phyloP scores from a whole-genome alignment of 192 early-diverging fungal species.

The Podila epigama region DNA sequence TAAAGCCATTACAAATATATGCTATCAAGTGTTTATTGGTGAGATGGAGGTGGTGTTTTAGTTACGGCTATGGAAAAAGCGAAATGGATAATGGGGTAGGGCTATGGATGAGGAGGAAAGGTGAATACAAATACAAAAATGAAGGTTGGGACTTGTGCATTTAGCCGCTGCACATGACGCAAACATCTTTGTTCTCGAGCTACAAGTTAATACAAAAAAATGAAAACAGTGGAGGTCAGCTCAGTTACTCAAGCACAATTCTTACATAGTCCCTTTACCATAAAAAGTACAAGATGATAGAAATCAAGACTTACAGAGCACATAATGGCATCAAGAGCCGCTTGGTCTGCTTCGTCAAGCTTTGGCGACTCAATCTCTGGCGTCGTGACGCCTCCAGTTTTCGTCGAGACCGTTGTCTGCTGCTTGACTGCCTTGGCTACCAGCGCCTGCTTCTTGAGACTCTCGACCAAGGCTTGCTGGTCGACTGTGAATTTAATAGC shows the following conservation, averaged over 20 bases:
- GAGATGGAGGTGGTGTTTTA: too few species aligned
- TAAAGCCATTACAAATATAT: too few species aligned
- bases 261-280: not conserved
- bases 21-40: too few species aligned
- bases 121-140: too few species aligned
- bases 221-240: not conserved
- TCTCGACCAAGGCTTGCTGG: conserved; percentile 68
- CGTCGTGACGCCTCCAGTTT: conserved; percentile 28
- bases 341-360: conserved; percentile 49
- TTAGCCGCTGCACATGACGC: conserved; percentile 89
- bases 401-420: conserved; percentile 23
- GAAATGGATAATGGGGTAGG: too few species aligned
- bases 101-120: too few species aligned
- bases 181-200: conserved; percentile 90
- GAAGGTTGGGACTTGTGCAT: conserved; percentile 1
- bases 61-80: too few species aligned
- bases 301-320: conserved; percentile 70
- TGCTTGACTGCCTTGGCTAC: conserved; percentile 44
- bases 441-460: conserved; percentile 48
- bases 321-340: conserved; percentile 69
- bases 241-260: too few species aligned
- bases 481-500: conserved; percentile 99
- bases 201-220: conserved; percentile 16
- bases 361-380: conserved; percentile 48
- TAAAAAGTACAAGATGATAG: not conserved